A percentile compares a stretch with the other conserved stretches of the same genome.
phyloP scores from a whole-genome alignment of 768 basidiomycete genomes.

The Xerocomellus intermedius region DNA sequence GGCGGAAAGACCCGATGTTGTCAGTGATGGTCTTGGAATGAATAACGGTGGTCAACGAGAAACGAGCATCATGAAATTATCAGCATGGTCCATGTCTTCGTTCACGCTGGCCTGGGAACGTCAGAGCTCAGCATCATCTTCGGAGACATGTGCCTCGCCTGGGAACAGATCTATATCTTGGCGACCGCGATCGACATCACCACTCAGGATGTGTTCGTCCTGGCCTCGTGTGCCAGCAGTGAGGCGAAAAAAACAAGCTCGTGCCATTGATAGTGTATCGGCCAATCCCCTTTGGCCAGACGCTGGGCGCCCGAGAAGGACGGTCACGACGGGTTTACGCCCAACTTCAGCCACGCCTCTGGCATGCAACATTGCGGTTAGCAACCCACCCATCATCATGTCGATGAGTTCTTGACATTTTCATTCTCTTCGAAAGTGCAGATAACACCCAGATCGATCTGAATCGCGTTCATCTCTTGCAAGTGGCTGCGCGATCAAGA shows the following conservation, averaged over 20 bases:
- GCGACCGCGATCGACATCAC: slow-evolving; percentile 13
- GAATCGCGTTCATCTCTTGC: not conserved
- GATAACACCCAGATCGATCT: slow-evolving; percentile 3
- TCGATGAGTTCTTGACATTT: not conserved
- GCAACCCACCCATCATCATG: slow-evolving; percentile 7
- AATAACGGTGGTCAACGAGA: not conserved
- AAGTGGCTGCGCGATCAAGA: slow-evolving; percentile 1
- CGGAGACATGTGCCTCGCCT: slow-evolving; percentile 4
- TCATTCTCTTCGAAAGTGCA: not conserved
- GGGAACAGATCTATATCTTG: slow-evolving; percentile 17
- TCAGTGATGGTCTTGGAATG: not conserved
- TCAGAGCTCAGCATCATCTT: not conserved
- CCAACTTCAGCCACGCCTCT: slow-evolving; percentile 7
- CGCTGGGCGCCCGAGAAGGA: slow-evolving; percentile 13
- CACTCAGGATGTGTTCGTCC: not conserved
- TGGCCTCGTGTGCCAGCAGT: slow-evolving; percentile 2
- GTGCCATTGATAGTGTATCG: slow-evolving; percentile 18
- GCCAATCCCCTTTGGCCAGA: slow-evolving; percentile 11
- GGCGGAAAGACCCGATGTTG: slow-evolving; percentile 4
- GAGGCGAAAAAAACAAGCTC: not conserved
- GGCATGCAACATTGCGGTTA: slow-evolving; percentile 9
- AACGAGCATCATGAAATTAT: not conserved
- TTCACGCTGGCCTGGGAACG: not conserved
- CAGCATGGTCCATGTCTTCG: too few relatives aligned
- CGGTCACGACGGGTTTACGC: slow-evolving; percentile 9